Percentiles rank a stretch among this genome's conserved stretches.
phyloP scores from a whole-genome alignment of 768 basidiomycete genomes.

The Termitomyces titanicus region DNA sequence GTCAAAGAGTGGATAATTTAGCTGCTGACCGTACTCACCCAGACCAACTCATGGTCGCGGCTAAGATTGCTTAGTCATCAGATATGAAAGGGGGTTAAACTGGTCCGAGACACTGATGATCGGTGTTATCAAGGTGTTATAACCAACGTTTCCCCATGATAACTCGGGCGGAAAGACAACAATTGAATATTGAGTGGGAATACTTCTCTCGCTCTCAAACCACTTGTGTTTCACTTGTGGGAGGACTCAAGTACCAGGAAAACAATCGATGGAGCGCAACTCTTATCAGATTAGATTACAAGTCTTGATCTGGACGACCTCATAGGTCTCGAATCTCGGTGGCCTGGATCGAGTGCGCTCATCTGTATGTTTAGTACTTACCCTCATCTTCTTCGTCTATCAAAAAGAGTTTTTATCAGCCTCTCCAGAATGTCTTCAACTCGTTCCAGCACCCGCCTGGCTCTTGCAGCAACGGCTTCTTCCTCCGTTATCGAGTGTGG shows the following conservation, averaged over 20 bases:
- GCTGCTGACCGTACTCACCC: conserved; percentile 16
- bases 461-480: not conserved
- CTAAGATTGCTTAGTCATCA: conserved; percentile 14
- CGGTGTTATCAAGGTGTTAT: too few relatives aligned
- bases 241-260: not conserved
- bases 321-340: not conserved
- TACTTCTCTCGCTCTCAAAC: not conserved
- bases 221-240: not conserved
- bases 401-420: not conserved
- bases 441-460: conserved; percentile 10
- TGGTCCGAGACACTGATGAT: not conserved
- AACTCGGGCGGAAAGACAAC: too few relatives aligned
- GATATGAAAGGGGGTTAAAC: not conserved
- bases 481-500: conserved; percentile 1
- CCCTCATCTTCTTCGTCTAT: not conserved
- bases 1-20: conserved; percentile 1
- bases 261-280: not conserved
- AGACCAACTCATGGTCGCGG: conserved; percentile 26
- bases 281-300: conserved; percentile 5
- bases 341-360: not conserved
- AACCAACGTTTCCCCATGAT: too few relatives aligned
- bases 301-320: not conserved
- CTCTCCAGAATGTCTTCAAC: not conserved
- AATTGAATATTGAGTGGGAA: too few relatives aligned
- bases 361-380: not conserved